phyloP scores from a whole-genome alignment of 352 stramenopile species.

The Halophytophthora batemanensis region DNA sequence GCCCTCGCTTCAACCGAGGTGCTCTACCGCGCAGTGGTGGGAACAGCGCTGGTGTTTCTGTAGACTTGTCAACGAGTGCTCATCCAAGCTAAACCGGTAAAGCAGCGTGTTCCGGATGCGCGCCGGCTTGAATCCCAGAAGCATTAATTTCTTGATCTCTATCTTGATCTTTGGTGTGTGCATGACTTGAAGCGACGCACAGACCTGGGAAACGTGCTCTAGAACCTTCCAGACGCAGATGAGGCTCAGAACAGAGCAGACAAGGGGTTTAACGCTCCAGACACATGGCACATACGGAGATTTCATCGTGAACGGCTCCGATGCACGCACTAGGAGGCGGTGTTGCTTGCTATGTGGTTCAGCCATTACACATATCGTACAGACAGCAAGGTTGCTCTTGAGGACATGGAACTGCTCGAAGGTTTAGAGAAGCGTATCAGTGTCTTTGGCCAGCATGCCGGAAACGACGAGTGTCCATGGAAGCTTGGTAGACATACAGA shows the following conservation, averaged over 20 bases:
- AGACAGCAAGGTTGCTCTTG: no score
- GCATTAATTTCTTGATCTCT: background rate
- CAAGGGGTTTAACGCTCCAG: background rate
- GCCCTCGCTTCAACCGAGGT: constrained; percentile 3
- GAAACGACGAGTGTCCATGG: no score
- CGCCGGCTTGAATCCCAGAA: background rate
- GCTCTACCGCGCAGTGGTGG: constrained; percentile 1
- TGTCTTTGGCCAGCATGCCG: no score
- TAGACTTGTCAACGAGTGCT: background rate
- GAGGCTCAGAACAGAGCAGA: background rate
- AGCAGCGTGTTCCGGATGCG: background rate
- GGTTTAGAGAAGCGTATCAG: no score
- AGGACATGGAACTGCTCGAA: no score
- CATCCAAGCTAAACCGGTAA: constrained; percentile 1
- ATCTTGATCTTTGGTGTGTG: constrained; percentile 1
- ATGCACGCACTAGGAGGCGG: constrained; percentile 1
- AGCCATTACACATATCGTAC: no score
- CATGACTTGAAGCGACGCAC: background rate
- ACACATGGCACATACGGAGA: background rate
- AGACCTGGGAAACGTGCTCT: constrained; percentile 1
- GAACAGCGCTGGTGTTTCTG: constrained; percentile 4
- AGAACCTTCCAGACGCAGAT: background rate
- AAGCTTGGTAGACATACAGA: no score
- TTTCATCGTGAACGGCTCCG: background rate
- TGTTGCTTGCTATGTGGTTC: constrained; percentile 1